Evolutionary conservation across 202 grass and related monocot species (phyloP), one percentile per base, ranked within the genome.

Genomic region (Bolboschoenoplectus hybrid): DNA sequence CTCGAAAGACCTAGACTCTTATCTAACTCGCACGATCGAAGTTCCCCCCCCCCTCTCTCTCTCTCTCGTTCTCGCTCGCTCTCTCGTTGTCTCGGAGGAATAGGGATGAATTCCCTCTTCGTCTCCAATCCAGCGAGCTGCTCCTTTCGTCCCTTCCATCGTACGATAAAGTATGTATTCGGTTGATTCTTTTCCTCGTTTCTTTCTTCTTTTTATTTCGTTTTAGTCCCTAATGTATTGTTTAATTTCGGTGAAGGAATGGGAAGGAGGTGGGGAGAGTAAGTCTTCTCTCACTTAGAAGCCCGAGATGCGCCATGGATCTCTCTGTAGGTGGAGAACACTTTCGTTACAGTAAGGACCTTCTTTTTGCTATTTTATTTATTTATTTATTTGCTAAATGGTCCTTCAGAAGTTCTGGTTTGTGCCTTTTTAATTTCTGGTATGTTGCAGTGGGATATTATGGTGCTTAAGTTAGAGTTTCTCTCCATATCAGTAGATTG

Each of bases 101-200:
- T 84, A 84, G 82, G 66, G 20, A 84, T 84, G 82, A 67, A 84
- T 55, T 71, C 82, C 51, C 63, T 71, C 12, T 71, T 71, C 36
- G 44, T 84, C 16, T 84, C 82, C 16, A 84, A 71, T 84, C 65
- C 51, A 16, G 13, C 82, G 34, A 71, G 45, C 12, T 84, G 49
- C 47, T 70, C 69, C 36, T 57, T 66, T 56, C 82, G 82, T 7
- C 82, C 32, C 65, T 84, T 70, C 26, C 40, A 1, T n/a, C 13
- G 65, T 19, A 19, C 26, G 1, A 26, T 84, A 53, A 57, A 45
- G 80, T 82, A 63, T 13, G 80, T 65, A 0, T 65, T 64, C 17
- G 26, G 26, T 2, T 63, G 45, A 12, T 20, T 82, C 8, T 49
- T 82, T 82, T 65, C 39, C n/a, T 63, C 2, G 34, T 60, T 82